Evolutionary conservation across 139 green algal species (phyloP).

Genomic region (Pleodorina starrii): DNA sequence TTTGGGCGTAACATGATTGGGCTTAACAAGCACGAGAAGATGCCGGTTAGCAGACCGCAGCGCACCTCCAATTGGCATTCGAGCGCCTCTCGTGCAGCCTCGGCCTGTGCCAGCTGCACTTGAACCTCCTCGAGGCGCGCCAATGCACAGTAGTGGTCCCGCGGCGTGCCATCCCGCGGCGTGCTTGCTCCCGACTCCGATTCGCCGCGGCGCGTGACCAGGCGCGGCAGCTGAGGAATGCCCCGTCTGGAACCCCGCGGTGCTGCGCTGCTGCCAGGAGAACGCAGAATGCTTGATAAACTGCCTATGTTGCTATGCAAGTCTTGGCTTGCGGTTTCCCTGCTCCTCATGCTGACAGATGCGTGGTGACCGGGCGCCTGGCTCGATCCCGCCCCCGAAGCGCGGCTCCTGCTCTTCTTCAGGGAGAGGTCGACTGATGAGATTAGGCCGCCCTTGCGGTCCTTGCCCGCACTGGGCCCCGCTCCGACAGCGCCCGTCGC

Average conservation of each 20-base stretch:
- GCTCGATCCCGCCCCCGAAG: neutral
- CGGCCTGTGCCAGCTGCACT: neutral
- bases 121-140: slow-evolving; percentile 31
- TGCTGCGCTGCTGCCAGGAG: neutral
- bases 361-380: neutral
- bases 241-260: neutral
- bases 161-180: slow-evolving; percentile 26
- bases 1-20: too few species aligned
- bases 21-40: too few species aligned
- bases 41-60: neutral
- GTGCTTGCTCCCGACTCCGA: slow-evolving; percentile 8
- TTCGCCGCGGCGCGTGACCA: neutral
- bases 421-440: neutral
- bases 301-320: neutral
- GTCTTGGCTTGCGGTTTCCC: neutral
- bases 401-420: neutral
- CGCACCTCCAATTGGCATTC: slow-evolving; percentile 33
- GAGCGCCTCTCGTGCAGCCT: neutral
- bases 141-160: neutral
- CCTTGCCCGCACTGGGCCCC: neutral
- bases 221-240: neutral
- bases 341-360: neutral
- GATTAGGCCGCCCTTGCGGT: neutral
- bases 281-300: neutral
- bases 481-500: neutral